These are phyloP conservation scores for Saccharata proteae DNA, from an alignment of 2,329 filamentous ascomycete genomes.

Conservation along the genomic window DNA sequence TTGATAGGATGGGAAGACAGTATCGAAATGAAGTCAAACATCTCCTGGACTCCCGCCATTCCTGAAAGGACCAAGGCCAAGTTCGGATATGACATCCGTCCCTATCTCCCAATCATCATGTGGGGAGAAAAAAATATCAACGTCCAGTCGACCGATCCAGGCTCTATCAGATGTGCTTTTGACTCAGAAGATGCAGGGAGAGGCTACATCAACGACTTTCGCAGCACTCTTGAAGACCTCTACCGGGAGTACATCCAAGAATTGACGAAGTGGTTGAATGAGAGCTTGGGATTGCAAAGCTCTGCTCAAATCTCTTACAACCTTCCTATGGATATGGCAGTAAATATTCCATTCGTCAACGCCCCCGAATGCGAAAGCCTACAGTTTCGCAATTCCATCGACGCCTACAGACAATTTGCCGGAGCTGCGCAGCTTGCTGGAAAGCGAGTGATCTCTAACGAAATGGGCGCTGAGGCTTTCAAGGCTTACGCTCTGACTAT, in stretches of 20 bases:
- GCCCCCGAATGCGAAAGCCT: conserved; percentile 32
- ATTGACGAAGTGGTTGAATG: conserved; percentile 21
- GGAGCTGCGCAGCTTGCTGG: conserved; percentile 29
- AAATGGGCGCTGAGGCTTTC: neutral
- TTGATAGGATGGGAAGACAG: conserved; percentile 19
- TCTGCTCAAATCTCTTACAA: conserved; percentile 32
- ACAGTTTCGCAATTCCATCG: conserved; percentile 24
- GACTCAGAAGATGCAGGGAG: neutral
- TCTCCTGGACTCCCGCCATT: conserved; percentile 27
- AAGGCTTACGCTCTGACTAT: conserved; percentile 1
- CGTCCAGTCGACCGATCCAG: conserved; percentile 8
- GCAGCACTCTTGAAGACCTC: conserved; percentile 12
- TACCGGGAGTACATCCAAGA: conserved; percentile 22
- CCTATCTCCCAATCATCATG: conserved; percentile 20
- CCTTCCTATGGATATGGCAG: conserved; percentile 31
- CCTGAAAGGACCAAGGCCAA: conserved; percentile 17
- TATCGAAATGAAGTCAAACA: conserved; percentile 19
- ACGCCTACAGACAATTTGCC: conserved; percentile 29
- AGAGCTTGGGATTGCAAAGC: conserved; percentile 21
- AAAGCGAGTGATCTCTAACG: conserved; percentile 25
- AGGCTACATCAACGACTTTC: conserved; percentile 15
- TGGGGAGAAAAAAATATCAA: conserved; percentile 11
- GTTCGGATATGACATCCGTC: conserved; percentile 23
- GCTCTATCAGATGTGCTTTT: neutral
- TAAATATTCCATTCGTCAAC: conserved; percentile 25